Evolutionary conservation across 805 yeast species (phyloP).

Genomic region (Kluyveromyces aestuarii): DNA sequence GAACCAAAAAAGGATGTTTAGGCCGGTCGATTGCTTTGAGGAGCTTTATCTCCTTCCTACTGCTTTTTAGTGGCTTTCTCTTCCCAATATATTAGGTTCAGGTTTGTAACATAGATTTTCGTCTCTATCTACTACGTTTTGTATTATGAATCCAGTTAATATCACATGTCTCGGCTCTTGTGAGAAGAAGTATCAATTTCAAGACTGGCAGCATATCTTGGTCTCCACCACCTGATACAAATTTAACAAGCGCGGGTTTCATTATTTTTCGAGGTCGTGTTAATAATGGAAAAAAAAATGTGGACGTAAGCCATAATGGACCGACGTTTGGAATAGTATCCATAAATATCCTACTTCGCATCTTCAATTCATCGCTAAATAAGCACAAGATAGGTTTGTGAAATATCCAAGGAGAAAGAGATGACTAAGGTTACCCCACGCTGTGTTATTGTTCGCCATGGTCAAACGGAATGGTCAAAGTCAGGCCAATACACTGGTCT

Average conservation of each 20-base stretch:
- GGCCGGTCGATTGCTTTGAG: not conserved
- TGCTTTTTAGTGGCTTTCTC: too few relatives aligned
- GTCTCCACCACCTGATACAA: too few relatives aligned
- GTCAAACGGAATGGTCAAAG: slow-evolving; percentile 94
- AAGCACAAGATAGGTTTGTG: not conserved
- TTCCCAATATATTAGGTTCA: not conserved
- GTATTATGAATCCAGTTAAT: too few relatives aligned
- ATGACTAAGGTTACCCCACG: slow-evolving; percentile 44
- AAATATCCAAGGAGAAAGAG: not conserved
- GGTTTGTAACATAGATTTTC: not conserved
- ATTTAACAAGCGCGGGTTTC: too few relatives aligned
- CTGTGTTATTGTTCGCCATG: slow-evolving; percentile 67
- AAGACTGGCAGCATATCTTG: too few relatives aligned
- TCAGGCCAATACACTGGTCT: slow-evolving; percentile 85
- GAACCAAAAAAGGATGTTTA: slow-evolving; percentile 9
- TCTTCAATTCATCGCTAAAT: not conserved
- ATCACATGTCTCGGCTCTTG: too few relatives aligned
- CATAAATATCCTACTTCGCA: not conserved
- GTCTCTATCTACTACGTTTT: not conserved
- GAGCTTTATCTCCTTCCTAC: not conserved
- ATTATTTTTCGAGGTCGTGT: too few relatives aligned
- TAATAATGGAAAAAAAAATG: too few relatives aligned
- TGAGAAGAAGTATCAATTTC: not conserved
- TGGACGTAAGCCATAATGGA: too few relatives aligned
- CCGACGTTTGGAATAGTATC: not conserved